Evolutionary conservation across 2,329 filamentous ascomycete genomes (phyloP), one percentile per base, ranked within the genome.

Genomic region (Gremmenia infestans): DNA sequence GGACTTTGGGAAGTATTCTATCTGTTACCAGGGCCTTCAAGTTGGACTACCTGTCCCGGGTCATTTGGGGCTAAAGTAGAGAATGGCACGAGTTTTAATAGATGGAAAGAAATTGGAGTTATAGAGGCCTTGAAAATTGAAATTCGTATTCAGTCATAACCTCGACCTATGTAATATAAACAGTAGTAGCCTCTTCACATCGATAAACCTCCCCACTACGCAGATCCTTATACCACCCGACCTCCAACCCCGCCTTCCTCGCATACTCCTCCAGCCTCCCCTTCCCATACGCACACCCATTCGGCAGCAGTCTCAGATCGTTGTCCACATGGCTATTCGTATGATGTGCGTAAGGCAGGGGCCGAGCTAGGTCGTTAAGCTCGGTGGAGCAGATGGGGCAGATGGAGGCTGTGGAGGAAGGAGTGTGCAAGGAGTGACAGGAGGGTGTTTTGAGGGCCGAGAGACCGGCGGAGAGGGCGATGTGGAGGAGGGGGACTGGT

Each of bases 331-430:
- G 89, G 69, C 91, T 96, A 78, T 95, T 95, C 32, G 88, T 92
- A 71, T 99, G 94, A 68, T 96, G 89, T 2, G 94, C 94, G 67
- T 97, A 97, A 0, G 94, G 94, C 46, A 99, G 89, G 65, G 87
- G 86, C 51, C 87, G 80, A 2, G 94, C 93, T 36, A 99, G 81
- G 67, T 92, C 89, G 71, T 97, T 97, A 54, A 99, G 82, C 73
- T 99, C 94, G 0, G 88, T 94, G 48, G 88, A 94, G 76, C 94
- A 99, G 68, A 99, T 97, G 3, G 94, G 94, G 66, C 94, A 99
- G 43, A 97, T 85, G 7, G 88, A 87, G 2, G 84, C 85, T 53
- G 62, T 70, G 68, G 65, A 65, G 50, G 71, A 69, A 50, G 58
- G 59, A 9, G 59, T 52, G 32, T 68, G 61, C 2, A 62, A 59